Evolutionary conservation across 192 early-diverging fungal genomes (phyloP).

Genomic region (Dispira simplex): DNA sequence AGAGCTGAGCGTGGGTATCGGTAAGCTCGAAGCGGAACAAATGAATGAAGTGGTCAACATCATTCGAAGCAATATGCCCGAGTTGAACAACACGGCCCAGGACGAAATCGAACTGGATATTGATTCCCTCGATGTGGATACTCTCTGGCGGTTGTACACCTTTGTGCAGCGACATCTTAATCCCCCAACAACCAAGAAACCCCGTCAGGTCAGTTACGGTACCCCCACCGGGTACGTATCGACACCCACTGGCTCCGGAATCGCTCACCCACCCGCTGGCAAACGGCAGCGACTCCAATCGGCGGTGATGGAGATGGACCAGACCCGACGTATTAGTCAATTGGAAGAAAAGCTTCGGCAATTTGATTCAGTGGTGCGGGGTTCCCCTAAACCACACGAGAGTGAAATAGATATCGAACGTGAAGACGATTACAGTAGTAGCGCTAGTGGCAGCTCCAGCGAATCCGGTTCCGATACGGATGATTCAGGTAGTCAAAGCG

Average conservation of each 20-base stretch:
- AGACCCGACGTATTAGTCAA: conserved; percentile 21
- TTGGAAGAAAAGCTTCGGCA: conserved; percentile 30
- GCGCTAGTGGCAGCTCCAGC: conserved; percentile 33
- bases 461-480: conserved; percentile 24
- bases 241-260: conserved; percentile 15
- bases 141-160: conserved; percentile 71
- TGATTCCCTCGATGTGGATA: conserved; percentile 68
- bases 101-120: conserved; percentile 96
- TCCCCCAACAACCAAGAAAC: conserved; percentile 23
- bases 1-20: conserved; percentile 60
- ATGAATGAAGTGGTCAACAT: conserved; percentile 55
- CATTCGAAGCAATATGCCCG: conserved; percentile 46
- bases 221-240: conserved; percentile 29
- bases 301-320: conserved; percentile 9
- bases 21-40: conserved; percentile 39
- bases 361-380: conserved; percentile 13
- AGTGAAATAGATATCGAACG: conserved; percentile 8
- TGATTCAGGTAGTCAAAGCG: conserved; percentile 4
- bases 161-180: conserved; percentile 52
- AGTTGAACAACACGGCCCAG: conserved; percentile 42
- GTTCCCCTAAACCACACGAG: not conserved
- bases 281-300: conserved; percentile 10
- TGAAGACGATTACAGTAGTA: conserved; percentile 27
- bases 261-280: conserved; percentile 3
- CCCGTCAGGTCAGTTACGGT: conserved; percentile 25